Percentiles rank a stretch among this genome's conserved stretches.
Conservation (phyloP, 805 yeast species). For the Debaryomyces hansenii region DNA sequence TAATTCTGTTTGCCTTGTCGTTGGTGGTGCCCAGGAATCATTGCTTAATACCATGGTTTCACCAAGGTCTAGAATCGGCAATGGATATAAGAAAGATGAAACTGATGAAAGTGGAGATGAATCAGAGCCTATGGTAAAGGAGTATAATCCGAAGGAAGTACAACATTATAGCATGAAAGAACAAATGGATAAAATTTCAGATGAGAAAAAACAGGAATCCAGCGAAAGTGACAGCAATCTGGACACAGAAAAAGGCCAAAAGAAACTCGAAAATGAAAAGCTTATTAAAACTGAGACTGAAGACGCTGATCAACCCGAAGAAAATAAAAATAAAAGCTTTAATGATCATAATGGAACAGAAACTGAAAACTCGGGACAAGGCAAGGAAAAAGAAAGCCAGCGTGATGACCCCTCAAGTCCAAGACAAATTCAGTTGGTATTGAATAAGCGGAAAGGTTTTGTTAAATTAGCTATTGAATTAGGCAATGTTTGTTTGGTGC, state of each 20-base stretch:
- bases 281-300: conserved; percentile 25
- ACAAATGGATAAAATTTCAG: background rate
- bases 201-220: background rate
- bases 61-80: conserved; percentile 30
- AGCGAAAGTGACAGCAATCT: background rate
- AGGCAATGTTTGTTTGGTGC: conserved; percentile 80
- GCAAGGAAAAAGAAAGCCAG: background rate
- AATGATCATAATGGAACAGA: background rate
- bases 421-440: conserved; percentile 62
- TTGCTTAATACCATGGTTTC: conserved; percentile 50
- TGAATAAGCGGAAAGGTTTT: conserved; percentile 83
- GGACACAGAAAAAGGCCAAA: conserved; percentile 1
- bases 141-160: background rate
- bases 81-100: conserved; percentile 26
- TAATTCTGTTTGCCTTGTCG: conserved; percentile 81
- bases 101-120: conserved; percentile 10
- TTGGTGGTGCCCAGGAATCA: conserved; percentile 96
- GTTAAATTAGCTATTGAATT: conserved; percentile 79
- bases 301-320: conserved; percentile 31
- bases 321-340: conserved; percentile 1
- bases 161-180: background rate
- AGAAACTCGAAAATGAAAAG: background rate
- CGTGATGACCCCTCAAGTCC: background rate
- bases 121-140: background rate
- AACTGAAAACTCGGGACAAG: background rate